A percentile compares a stretch with the other conserved stretches of the same genome.
phyloP scores from a whole-genome alignment of 805 yeast genomes.

The Candida ulmi region DNA sequence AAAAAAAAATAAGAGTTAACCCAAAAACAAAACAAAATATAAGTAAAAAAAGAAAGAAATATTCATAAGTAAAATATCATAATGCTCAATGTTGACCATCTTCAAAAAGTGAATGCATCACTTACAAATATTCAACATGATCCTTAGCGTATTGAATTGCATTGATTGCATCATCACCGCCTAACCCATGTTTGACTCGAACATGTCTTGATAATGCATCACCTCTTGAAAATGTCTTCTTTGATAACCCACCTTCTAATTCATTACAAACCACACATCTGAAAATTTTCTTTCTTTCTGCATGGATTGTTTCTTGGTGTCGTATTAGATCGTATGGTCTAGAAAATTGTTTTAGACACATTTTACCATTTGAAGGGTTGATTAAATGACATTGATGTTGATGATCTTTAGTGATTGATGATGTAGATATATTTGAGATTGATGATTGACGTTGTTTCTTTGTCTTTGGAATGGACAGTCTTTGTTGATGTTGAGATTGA shows the following conservation, averaged over 20 bases:
- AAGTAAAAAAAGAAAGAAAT: too few relatives aligned
- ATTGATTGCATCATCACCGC: constrained; percentile 59
- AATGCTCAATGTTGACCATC: too few relatives aligned
- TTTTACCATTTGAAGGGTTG: constrained; percentile 55
- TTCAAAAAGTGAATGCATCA: background rate
- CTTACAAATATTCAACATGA: constrained; percentile 52
- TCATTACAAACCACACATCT: constrained; percentile 77
- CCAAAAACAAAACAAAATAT: too few relatives aligned
- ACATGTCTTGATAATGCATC: constrained; percentile 94
- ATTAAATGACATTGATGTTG: constrained; percentile 49
- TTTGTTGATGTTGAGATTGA: constrained; percentile 1
- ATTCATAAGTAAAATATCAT: too few relatives aligned
- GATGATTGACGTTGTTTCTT: constrained; percentile 1
- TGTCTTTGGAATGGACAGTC: background rate
- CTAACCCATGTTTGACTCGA: constrained; percentile 79
- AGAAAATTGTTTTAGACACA: constrained; percentile 77
- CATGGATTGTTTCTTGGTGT: constrained; percentile 95
- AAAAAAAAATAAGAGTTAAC: too few relatives aligned
- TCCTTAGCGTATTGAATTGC: constrained; percentile 73
- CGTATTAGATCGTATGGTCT: constrained; percentile 92
- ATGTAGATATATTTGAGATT: background rate
- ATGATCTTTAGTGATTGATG: background rate
- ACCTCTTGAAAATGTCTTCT: constrained; percentile 83
- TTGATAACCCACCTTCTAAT: constrained; percentile 33
- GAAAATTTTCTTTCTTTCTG: constrained; percentile 77